Conservation (phyloP, 2,329 filamentous ascomycete species). For the Penicillium janthinellum region DNA sequence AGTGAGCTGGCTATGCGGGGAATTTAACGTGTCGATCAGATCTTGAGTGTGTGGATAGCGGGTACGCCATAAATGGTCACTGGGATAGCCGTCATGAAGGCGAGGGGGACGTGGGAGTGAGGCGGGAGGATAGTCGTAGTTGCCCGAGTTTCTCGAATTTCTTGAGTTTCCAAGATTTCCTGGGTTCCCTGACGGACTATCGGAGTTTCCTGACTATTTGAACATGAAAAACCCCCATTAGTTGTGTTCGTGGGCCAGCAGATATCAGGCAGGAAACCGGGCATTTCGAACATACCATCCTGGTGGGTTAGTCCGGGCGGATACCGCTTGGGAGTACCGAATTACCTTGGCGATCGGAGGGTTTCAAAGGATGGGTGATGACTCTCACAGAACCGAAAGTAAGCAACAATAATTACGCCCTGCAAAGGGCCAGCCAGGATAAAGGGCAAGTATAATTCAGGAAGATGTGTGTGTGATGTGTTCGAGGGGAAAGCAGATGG, state of each 20-base stretch:
- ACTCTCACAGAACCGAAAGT: neutral
- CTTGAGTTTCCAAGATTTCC: neutral
- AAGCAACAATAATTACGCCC: neutral
- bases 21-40: constrained; percentile 7
- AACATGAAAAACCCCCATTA: neutral
- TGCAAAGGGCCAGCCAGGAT: neutral
- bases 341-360: constrained; percentile 4
- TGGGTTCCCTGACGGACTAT: neutral
- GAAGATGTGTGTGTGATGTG: neutral
- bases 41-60: constrained; percentile 15
- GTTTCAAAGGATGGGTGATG: neutral
- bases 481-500: constrained; percentile 1
- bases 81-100: constrained; percentile 10
- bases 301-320: constrained; percentile 14
- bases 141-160: constrained; percentile 39
- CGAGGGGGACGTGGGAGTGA: constrained; percentile 34
- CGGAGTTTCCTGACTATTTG: constrained; percentile 3
- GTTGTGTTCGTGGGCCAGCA: constrained; percentile 1
- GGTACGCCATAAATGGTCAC: constrained; percentile 19
- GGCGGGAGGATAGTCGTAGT: constrained; percentile 46
- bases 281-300: constrained; percentile 26
- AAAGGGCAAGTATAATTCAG: neutral
- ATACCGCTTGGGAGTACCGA: constrained; percentile 2
- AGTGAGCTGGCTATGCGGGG: neutral
- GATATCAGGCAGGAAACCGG: constrained; percentile 9